Conservation (phyloP, 768 basidiomycete species). For the Naganishia randhawae region DNA sequence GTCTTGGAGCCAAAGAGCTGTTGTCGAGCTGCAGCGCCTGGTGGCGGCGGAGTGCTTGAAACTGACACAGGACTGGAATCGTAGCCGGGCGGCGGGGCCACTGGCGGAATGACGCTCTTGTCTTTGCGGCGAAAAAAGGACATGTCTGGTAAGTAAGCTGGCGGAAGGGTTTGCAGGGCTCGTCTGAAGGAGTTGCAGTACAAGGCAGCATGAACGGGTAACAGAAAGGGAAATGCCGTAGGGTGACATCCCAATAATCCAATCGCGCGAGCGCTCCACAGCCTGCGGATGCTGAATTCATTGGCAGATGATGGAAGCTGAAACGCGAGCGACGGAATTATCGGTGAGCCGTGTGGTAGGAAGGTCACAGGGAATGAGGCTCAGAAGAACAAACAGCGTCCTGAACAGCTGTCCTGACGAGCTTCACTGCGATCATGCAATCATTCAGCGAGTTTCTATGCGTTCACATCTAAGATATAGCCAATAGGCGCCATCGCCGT, state of each 20-base stretch:
- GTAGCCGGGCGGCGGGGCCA: slow-evolving; percentile 37
- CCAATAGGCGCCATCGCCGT: too few species aligned
- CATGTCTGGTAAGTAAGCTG: slow-evolving; percentile 1
- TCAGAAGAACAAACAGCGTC: too few species aligned
- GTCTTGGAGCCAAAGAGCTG: slow-evolving; percentile 32
- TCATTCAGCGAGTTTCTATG: too few species aligned
- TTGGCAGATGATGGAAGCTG: background rate
- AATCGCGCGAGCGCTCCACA: background rate
- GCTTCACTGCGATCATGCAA: too few species aligned
- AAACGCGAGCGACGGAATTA: too few species aligned
- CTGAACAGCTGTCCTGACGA: too few species aligned
- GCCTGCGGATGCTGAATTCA: slow-evolving; percentile 4
- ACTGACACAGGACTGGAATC: slow-evolving; percentile 19
- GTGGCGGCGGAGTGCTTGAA: slow-evolving; percentile 14
- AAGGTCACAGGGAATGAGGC: too few species aligned
- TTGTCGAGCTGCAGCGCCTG: slow-evolving; percentile 37
- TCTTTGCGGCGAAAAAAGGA: slow-evolving; percentile 34
- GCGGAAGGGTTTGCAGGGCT: background rate
- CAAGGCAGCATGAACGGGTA: background rate
- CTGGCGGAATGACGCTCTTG: slow-evolving; percentile 48
- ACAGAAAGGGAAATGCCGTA: background rate
- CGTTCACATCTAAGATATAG: too few species aligned
- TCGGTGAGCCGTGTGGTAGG: too few species aligned
- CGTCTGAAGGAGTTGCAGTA: background rate
- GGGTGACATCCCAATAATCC: background rate